Evolutionary conservation across 1,139 yeast species (phyloP).

Genomic region (Kurtzmaniella quercitrusa): DNA sequence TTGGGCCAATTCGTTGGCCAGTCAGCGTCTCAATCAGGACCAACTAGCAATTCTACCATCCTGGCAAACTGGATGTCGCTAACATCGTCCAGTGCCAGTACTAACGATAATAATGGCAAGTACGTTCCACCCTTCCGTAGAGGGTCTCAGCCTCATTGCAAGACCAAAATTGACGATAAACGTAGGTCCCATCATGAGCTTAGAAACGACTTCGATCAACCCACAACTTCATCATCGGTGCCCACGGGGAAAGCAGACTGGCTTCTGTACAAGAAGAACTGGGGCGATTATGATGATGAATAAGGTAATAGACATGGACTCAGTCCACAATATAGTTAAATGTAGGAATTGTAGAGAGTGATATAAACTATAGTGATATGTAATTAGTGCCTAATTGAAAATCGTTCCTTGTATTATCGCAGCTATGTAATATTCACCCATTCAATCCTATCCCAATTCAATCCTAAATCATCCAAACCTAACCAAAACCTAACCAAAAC

Average conservation of each 20-base stretch:
- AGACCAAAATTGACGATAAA: slow-evolving; percentile 16
- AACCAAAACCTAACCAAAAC: too few species aligned
- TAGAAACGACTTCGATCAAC: slow-evolving; percentile 18
- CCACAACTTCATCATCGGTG: slow-evolving; percentile 34
- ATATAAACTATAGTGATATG: background rate
- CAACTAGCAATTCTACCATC: background rate
- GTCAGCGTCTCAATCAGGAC: background rate
- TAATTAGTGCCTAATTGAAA: too few species aligned
- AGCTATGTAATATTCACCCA: too few species aligned
- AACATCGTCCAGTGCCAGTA: slow-evolving; percentile 15
- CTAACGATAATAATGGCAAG: slow-evolving; percentile 32
- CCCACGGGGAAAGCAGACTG: slow-evolving; percentile 40
- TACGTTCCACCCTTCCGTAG: slow-evolving; percentile 72
- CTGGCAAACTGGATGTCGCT: slow-evolving; percentile 1
- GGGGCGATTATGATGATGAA: slow-evolving; percentile 31
- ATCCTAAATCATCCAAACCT: too few species aligned
- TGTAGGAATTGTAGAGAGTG: background rate
- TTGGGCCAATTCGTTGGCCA: background rate
- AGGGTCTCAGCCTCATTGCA: slow-evolving; percentile 26
- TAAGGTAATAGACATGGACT: background rate
- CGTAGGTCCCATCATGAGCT: slow-evolving; percentile 20
- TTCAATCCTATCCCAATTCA: too few species aligned
- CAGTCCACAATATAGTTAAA: background rate
- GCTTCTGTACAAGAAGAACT: slow-evolving; percentile 32
- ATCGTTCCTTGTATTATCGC: too few species aligned